These are phyloP conservation scores for Mrakiaceae sp. DNA, from an alignment of 1,284 basidiomycete species.

Conservation along the genomic window DNA sequence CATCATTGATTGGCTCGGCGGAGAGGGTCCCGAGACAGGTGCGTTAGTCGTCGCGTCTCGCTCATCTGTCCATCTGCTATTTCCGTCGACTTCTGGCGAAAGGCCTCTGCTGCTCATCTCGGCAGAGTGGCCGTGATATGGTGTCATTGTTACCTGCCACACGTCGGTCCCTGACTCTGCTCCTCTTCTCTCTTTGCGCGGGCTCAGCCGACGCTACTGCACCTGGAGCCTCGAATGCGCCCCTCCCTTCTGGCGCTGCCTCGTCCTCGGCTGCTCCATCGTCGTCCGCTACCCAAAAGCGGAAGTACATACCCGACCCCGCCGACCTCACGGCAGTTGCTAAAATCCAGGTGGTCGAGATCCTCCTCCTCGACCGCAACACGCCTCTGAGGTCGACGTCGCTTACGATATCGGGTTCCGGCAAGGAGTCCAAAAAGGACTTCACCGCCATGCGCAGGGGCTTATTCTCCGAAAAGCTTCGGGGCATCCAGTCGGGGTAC, in stretches of 20 bases:
- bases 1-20: slow-evolving; percentile 12
- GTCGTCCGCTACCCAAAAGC: slow-evolving; percentile 45
- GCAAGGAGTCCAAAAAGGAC: slow-evolving; percentile 14
- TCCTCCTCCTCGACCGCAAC: slow-evolving; percentile 31
- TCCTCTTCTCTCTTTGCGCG: no score
- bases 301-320: slow-evolving; percentile 63
- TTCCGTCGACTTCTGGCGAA: no score
- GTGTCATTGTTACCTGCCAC: no score
- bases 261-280: neutral
- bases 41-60: neutral
- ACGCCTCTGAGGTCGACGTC: slow-evolving; percentile 27
- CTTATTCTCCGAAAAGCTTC: slow-evolving; percentile 8
- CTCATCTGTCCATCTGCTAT: neutral
- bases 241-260: neutral
- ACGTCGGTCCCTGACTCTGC: no score
- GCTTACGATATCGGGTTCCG: slow-evolving; percentile 6
- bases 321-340: slow-evolving; percentile 74
- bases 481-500: neutral
- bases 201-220: neutral
- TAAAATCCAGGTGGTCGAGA: slow-evolving; percentile 35
- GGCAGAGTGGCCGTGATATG: no score
- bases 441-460: slow-evolving; percentile 13
- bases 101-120: no score
- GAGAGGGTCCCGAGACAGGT: slow-evolving; percentile 13
- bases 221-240: neutral